Evolutionary conservation across 352 stramenopile genomes (phyloP).

Genomic region (Globisporangium yorkense): DNA sequence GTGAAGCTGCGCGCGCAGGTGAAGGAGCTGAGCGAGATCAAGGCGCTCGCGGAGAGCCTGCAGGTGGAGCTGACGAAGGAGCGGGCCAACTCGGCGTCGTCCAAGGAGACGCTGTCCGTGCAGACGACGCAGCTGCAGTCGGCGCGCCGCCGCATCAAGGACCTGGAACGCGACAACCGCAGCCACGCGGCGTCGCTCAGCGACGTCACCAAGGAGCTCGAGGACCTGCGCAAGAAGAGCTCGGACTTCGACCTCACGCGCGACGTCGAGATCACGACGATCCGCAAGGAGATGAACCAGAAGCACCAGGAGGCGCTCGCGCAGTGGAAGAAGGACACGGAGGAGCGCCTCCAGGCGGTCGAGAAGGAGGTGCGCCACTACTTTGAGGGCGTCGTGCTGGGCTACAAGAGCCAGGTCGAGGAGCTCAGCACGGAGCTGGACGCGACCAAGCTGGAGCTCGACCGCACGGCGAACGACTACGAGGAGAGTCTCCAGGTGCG

Average conservation of each 20-base stretch:
- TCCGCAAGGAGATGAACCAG: constrained; percentile 70
- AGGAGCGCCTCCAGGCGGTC: constrained; percentile 61
- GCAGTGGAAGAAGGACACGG: constrained; percentile 74
- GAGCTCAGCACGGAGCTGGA: constrained; percentile 57
- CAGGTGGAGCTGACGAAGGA: constrained; percentile 49
- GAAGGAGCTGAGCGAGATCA: constrained; percentile 58
- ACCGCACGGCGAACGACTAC: constrained; percentile 76
- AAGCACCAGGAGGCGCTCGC: constrained; percentile 71
- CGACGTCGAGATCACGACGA: constrained; percentile 58
- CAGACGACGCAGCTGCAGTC: constrained; percentile 64
- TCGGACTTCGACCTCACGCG: constrained; percentile 64
- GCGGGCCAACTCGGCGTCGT: constrained; percentile 50
- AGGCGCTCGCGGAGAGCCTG: constrained; percentile 45
- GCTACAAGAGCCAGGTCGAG: constrained; percentile 55
- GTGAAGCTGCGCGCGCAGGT: constrained; percentile 69
- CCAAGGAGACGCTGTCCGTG: constrained; percentile 70
- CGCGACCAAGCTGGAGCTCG: constrained; percentile 64
- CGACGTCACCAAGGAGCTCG: constrained; percentile 57
- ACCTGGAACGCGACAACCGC: constrained; percentile 66
- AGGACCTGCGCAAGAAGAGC: constrained; percentile 71
- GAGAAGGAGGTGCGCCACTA: constrained; percentile 73
- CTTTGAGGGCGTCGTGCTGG: constrained; percentile 49
- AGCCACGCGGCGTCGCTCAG: constrained; percentile 35
- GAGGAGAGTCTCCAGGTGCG: constrained; percentile 71
- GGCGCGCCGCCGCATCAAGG: constrained; percentile 58